A percentile compares a stretch with the other conserved stretches of the same genome.
phyloP scores from a whole-genome alignment of 75 land plant genomes.

The Azolla pinnata region DNA sequence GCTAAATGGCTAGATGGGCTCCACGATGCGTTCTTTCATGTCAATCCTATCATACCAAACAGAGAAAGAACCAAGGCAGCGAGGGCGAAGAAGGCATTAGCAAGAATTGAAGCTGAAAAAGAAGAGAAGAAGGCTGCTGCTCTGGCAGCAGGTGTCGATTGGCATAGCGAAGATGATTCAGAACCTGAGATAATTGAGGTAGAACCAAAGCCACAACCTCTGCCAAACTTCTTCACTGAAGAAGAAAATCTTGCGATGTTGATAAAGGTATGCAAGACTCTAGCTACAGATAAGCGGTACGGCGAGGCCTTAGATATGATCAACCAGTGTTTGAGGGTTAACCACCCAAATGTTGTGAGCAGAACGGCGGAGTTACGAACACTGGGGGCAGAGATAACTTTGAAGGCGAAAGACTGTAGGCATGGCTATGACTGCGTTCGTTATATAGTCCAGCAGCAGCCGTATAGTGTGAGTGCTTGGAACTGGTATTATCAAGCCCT shows the following conservation, averaged over 20 bases:
- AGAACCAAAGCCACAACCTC: slow-evolving; percentile 36
- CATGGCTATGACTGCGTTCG: slow-evolving; percentile 66
- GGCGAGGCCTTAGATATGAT: slow-evolving; percentile 75
- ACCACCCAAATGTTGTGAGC: slow-evolving; percentile 2
- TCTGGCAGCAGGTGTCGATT: slow-evolving; percentile 71
- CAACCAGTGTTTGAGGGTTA: slow-evolving; percentile 39
- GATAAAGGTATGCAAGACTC: slow-evolving; percentile 56
- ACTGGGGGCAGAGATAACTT: slow-evolving; percentile 54
- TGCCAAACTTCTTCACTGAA: slow-evolving; percentile 68
- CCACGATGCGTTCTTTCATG: slow-evolving; percentile 19
- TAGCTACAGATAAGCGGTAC: slow-evolving; percentile 51
- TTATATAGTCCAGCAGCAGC: slow-evolving; percentile 64
- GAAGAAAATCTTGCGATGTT: slow-evolving; percentile 52
- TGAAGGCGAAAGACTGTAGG: slow-evolving; percentile 47
- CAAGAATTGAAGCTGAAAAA: slow-evolving; percentile 35
- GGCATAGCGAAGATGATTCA: slow-evolving; percentile 67
- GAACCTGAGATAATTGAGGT: slow-evolving; percentile 31
- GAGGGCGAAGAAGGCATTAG: slow-evolving; percentile 53
- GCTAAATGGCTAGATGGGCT: slow-evolving; percentile 47
- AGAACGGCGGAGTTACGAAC: background rate
- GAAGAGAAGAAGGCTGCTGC: slow-evolving; percentile 62
- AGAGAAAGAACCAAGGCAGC: slow-evolving; percentile 45
- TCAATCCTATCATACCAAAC: background rate
- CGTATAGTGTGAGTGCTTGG: slow-evolving; percentile 88
- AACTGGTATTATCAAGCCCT: slow-evolving; percentile 80